These are phyloP conservation scores for Gnomoniopsis sp. DNA, from an alignment of 2,329 filamentous ascomycete species.

Conservation along the genomic window DNA sequence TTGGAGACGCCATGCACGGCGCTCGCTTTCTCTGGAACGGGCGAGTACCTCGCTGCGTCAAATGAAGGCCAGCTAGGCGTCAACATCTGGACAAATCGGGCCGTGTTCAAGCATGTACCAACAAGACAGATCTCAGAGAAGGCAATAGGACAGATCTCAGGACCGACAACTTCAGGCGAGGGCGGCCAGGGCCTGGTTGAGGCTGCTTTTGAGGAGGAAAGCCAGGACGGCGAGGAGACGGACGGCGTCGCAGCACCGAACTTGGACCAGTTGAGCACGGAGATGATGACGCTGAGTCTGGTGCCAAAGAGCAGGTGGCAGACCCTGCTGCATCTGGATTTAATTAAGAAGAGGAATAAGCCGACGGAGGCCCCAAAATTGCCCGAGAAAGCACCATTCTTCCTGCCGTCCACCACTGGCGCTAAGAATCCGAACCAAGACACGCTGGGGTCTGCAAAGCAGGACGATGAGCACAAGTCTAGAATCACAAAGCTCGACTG, in stretches of 20 bases:
- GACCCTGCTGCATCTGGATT: constrained; percentile 84
- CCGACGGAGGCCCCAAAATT: constrained; percentile 87
- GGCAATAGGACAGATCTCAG: constrained; percentile 62
- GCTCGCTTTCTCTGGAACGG: constrained; percentile 82
- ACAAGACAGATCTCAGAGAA: constrained; percentile 80
- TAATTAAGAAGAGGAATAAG: constrained; percentile 91
- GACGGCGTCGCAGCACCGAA: constrained; percentile 52
- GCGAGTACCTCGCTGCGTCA: constrained; percentile 91
- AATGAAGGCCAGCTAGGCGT: constrained; percentile 80
- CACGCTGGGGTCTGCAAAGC: constrained; percentile 27
- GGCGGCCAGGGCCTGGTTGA: constrained; percentile 73
- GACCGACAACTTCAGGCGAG: constrained; percentile 79
- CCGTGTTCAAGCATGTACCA: constrained; percentile 83
- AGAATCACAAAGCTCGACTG: constrained; percentile 67
- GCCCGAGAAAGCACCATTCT: constrained; percentile 94
- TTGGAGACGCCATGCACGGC: constrained; percentile 76
- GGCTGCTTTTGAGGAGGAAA: constrained; percentile 64
- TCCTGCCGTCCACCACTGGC: constrained; percentile 65
- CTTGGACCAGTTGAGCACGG: constrained; percentile 74
- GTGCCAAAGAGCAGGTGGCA: constrained; percentile 93
- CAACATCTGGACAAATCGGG: constrained; percentile 94
- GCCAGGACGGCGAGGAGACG: constrained; percentile 45
- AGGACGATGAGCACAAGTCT: constrained; percentile 48
- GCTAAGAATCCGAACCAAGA: constrained; percentile 26
- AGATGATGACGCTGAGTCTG: constrained; percentile 84